Base-by-base conservation (phyloP, 2,329 filamentous ascomycete species). In the Teratosphaeria epicoccoides region DNA sequence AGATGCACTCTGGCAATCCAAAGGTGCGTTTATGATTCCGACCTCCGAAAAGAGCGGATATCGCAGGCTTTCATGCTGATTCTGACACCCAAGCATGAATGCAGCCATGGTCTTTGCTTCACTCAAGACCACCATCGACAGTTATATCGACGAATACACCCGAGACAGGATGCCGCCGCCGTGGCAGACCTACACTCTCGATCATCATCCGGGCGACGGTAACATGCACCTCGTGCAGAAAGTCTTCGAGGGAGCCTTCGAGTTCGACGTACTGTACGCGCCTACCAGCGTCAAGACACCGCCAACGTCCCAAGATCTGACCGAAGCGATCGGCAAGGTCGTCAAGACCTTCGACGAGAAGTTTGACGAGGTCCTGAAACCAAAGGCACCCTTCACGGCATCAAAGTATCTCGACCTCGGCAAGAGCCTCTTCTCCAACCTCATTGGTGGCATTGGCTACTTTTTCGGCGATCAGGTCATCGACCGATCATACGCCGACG, bases 371-470 rank as follows among this genome's bases (percentile, higher is more conserved):
- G 75, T 88, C 26, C 85, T 93, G 64, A 75, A 82, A 49, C 83
- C 88, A 0, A 78, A 88, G 62, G 73, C 83, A 0, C 91, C 93
- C 0, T 98, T 93, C 68, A 73, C 80, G 17, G 52, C 40, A 9
- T 77, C 79, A 3, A 82, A 87, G 63, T 93, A 94, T 66, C 76
- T 81, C 46, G 77, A 77, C 52, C 96, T 97, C 67, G 88, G 84
- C 57, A 87, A 88, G 67, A 90, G 85, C 57, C 85, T 98, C 76
- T 87, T 98, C 60, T 96, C 91, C 1, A 98, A 97, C 67, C 75
- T 98, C 28, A 77, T 95, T 29, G 93, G 93, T 51, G 93, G 93
- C 46, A 88, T 97, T 61, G 93, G 93, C 7, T 97, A 95, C 71
- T 98, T 98, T 73, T 80, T 94, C 63, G 93, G 93, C 40, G 79